A percentile compares a stretch with the other conserved stretches of the same genome.
Conservation (phyloP, 176 grass and related monocot genomes). For the Musa schizocarpa region DNA sequence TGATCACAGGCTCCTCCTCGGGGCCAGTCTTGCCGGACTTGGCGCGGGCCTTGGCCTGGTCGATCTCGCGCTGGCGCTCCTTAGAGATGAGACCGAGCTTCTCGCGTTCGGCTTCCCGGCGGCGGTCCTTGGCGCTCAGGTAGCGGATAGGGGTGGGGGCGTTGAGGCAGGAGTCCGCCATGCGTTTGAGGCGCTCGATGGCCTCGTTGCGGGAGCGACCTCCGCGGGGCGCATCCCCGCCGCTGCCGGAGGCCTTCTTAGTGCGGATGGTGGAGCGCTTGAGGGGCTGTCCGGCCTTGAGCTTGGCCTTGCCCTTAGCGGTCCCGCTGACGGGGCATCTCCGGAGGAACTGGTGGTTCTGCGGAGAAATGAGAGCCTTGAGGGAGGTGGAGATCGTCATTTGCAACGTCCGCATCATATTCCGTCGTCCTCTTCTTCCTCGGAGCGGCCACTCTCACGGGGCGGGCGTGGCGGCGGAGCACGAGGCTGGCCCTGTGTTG, state of each 20-base stretch:
- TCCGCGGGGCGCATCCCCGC: neutral
- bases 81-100: slow-evolving; percentile 77
- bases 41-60: slow-evolving; percentile 48
- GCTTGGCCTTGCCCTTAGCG: slow-evolving; percentile 66
- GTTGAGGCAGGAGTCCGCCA: slow-evolving; percentile 57
- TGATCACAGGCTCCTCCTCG: slow-evolving; percentile 31
- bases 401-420: slow-evolving; percentile 1
- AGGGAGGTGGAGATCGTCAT: slow-evolving; percentile 5
- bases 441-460: neutral
- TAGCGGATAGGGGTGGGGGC: slow-evolving; percentile 52
- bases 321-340: slow-evolving; percentile 49
- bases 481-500: no score
- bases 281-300: slow-evolving; percentile 39
- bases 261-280: slow-evolving; percentile 40
- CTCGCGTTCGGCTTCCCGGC: slow-evolving; percentile 67
- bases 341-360: slow-evolving; percentile 39
- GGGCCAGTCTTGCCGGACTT: slow-evolving; percentile 37
- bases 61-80: slow-evolving; percentile 70
- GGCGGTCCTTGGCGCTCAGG: slow-evolving; percentile 42
- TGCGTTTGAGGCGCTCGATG: slow-evolving; percentile 42
- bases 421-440: neutral
- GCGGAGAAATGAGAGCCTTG: slow-evolving; percentile 6
- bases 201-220: slow-evolving; percentile 41
- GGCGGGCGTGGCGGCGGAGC: no score
- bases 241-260: slow-evolving; percentile 24